phyloP scores from a whole-genome alignment of 495 filamentous ascomycete genomes.

The Ascobolus immersus region DNA sequence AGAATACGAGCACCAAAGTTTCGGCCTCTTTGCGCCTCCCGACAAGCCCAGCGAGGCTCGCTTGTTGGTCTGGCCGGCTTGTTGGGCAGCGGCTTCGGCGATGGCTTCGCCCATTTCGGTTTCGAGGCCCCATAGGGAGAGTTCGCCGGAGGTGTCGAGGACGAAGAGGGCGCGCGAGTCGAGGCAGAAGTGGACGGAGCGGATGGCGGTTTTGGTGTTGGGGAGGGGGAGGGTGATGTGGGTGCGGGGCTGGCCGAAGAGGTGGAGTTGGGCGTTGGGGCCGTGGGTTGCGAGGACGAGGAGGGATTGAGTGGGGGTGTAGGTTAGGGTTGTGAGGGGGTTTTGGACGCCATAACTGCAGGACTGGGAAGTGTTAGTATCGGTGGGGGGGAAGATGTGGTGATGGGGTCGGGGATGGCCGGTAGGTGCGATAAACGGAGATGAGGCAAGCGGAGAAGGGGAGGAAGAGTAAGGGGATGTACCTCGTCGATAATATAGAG shows the following conservation, averaged over 20 bases:
- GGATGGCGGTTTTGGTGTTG: too few relatives aligned
- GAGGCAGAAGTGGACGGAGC: too few relatives aligned
- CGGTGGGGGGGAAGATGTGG: constrained; percentile 4
- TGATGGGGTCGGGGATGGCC: neutral
- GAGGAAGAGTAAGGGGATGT: constrained; percentile 11
- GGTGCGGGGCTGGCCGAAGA: constrained; percentile 69
- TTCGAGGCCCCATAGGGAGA: constrained; percentile 23
- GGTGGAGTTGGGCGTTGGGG: constrained; percentile 64
- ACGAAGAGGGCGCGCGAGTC: too few relatives aligned
- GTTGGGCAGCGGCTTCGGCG: too few relatives aligned
- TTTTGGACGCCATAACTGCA: constrained; percentile 69
- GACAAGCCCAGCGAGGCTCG: too few relatives aligned
- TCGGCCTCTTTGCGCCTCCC: too few relatives aligned
- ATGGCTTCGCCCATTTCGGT: too few relatives aligned
- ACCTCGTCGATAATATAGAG: constrained; percentile 64
- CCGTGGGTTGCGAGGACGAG: constrained; percentile 78
- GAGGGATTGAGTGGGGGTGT: constrained; percentile 81
- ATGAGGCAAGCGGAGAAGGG: neutral
- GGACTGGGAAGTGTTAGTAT: constrained; percentile 24
- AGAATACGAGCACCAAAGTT: too few relatives aligned
- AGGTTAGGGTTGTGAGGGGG: constrained; percentile 42
- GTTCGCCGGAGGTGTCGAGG: too few relatives aligned
- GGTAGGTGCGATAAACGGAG: too few relatives aligned
- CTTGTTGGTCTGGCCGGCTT: too few relatives aligned
- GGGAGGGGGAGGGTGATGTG: constrained; percentile 38